phyloP scores from a whole-genome alignment of 108 stramenopile genomes.

The Schizochytrium sp. region DNA sequence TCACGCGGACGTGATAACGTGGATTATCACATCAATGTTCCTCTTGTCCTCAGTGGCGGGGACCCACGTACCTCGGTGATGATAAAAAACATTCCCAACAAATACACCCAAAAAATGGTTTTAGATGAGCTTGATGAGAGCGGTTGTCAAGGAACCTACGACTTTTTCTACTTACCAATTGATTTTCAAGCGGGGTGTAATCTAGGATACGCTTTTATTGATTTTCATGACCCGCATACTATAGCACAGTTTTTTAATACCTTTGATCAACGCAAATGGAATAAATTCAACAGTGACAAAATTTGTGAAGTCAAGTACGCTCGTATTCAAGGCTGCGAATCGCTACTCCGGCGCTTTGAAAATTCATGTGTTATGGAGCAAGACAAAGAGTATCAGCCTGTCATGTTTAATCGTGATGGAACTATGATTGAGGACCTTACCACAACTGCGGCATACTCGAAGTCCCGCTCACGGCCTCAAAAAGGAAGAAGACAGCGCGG shows the following conservation, averaged over 20 bases:
- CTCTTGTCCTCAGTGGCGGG: constrained; percentile 80
- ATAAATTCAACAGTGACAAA: constrained; percentile 96
- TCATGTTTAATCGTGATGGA: constrained; percentile 72
- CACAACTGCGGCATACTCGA: neutral
- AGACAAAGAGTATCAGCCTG: constrained; percentile 93
- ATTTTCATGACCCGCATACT: constrained; percentile 89
- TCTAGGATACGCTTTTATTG: constrained; percentile 97
- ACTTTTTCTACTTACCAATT: constrained; percentile 99
- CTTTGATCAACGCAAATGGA: constrained; percentile 93
- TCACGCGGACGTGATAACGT: neutral
- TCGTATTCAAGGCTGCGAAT: constrained; percentile 96
- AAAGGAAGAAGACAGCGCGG: no score
- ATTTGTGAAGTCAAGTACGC: constrained; percentile 98
- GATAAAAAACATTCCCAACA: constrained; percentile 99
- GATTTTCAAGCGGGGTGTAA: constrained; percentile 99
- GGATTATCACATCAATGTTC: constrained; percentile 78
- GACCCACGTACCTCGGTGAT: constrained; percentile 96
- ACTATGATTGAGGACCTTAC: constrained; percentile 45
- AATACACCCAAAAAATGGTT: constrained; percentile 98
- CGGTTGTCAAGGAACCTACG: constrained; percentile 77
- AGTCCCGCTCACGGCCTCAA: neutral
- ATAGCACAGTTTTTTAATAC: constrained; percentile 88
- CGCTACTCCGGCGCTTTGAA: constrained; percentile 97
- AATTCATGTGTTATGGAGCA: constrained; percentile 98
- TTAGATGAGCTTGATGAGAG: constrained; percentile 93